phyloP scores from a whole-genome alignment of 176 grass and related monocot species.

The Bonia amplexicaulis region DNA sequence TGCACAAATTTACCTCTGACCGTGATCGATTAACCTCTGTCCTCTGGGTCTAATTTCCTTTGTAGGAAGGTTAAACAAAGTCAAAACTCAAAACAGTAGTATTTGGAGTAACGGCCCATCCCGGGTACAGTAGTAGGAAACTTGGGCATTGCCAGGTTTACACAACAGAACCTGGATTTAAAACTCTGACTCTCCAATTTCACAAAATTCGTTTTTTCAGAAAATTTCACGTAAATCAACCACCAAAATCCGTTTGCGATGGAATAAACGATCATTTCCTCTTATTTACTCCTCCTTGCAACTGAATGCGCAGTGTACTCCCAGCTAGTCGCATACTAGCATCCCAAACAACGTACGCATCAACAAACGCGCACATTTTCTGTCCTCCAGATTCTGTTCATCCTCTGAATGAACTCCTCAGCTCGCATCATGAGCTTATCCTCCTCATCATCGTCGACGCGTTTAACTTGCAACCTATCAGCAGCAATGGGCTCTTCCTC shows the following conservation, averaged over 20 bases:
- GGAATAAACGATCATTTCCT: neutral
- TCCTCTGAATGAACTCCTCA: slow-evolving; percentile 73
- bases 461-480: neutral
- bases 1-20: too few species aligned
- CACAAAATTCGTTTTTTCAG: neutral
- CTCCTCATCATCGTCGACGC: neutral
- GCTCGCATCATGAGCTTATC: slow-evolving; percentile 48
- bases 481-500: neutral
- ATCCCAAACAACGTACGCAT: neutral
- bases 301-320: neutral
- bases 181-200: neutral
- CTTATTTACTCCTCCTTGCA: neutral
- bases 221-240: neutral
- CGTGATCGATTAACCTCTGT: neutral
- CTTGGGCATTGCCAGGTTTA: neutral
- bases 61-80: neutral
- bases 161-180: neutral
- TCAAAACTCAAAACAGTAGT: neutral
- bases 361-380: slow-evolving; percentile 15
- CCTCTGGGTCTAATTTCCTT: neutral
- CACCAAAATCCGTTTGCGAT: neutral
- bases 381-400: slow-evolving; percentile 57
- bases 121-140: too few species aligned
- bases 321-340: neutral
- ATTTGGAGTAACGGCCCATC: too few species aligned